Evolutionary conservation across 108 stramenopile genomes (phyloP), one percentile per base, ranked within the genome.

Genomic region (Nitzschia palea): DNA sequence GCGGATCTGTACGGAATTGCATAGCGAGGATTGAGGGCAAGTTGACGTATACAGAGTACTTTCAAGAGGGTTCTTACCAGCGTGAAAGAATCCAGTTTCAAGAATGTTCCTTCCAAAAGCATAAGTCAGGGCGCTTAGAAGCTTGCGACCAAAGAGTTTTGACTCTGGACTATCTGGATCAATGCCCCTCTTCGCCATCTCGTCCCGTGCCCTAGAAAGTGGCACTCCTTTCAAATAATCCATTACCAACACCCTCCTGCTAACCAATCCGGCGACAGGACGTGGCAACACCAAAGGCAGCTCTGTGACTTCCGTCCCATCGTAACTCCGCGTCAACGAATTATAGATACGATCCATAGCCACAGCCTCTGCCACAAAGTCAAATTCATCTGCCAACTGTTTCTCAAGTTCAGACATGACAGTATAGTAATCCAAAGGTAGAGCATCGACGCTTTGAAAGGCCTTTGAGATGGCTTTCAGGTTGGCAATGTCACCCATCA

Each of bases 361-460:
- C 40, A 94, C 93, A 20, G 97, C 96, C 67, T 98, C 97, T 14
- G 95, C 94, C 0, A 96, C 77, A 79, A 98, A 98, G 66, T 98
- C 96, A 68, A 98, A 94, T 68, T 98, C 97, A 62, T 93, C 90
- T 33, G 80, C 80, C 60, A 98, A 56, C 42, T 91, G 90, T 44
- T 75, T 76, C 67, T 98, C 95, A 62, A 97, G 78, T 62, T 95
- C 95, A 36, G 54, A 55, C 73, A 96, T 91, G 22, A 97, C 96
- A 15, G 90, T 90, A 75, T 97, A 97, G 70, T 98, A 98, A 67
- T 98, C 97, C 35, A 97, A 77, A 12, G 96, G 96, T 33, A 95
- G 55, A 0, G 76, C 79, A 55, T 88, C 83, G 20, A 44, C 30
- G 50, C 84, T 82, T 6, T 83, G 77, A 74, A 96, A 88, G 2